These are phyloP conservation scores for Nelumbo lutea DNA, from an alignment of 164 flowering plant species.

Conservation along the genomic window DNA sequence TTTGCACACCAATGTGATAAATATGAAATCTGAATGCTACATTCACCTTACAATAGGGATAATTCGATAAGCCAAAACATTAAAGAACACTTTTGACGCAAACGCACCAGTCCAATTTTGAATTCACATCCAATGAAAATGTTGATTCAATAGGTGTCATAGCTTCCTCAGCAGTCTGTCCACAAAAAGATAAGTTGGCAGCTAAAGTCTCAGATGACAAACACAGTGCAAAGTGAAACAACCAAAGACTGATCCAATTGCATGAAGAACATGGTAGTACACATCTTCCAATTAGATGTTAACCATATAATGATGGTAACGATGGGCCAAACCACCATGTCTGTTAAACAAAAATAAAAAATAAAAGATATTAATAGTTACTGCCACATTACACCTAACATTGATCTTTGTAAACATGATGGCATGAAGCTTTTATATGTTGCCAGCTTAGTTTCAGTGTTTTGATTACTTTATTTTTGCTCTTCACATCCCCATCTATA, in stretches of 20 bases:
- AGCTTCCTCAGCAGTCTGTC: conserved; percentile 97
- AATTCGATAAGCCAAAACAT: background rate
- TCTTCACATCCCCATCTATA: too few relatives aligned
- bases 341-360: too few relatives aligned
- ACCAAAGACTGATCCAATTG: background rate
- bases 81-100: background rate
- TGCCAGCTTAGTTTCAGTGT: too few relatives aligned
- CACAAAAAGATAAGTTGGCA: background rate
- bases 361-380: too few relatives aligned
- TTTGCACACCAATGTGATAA: background rate
- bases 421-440: too few relatives aligned
- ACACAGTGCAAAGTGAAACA: background rate
- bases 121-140: conserved; percentile 92
- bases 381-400: too few relatives aligned
- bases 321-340: too few relatives aligned
- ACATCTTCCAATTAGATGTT: too few relatives aligned
- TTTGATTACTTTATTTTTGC: too few relatives aligned
- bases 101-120: conserved; percentile 90
- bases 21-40: background rate
- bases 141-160: conserved; percentile 99
- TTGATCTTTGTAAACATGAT: too few relatives aligned
- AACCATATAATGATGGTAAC: too few relatives aligned
- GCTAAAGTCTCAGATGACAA: too few relatives aligned
- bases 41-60: background rate
- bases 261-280: background rate